Evolutionary conservation across 192 early-diverging fungal species (phyloP).

Genomic region (Coemansia sp.): DNA sequence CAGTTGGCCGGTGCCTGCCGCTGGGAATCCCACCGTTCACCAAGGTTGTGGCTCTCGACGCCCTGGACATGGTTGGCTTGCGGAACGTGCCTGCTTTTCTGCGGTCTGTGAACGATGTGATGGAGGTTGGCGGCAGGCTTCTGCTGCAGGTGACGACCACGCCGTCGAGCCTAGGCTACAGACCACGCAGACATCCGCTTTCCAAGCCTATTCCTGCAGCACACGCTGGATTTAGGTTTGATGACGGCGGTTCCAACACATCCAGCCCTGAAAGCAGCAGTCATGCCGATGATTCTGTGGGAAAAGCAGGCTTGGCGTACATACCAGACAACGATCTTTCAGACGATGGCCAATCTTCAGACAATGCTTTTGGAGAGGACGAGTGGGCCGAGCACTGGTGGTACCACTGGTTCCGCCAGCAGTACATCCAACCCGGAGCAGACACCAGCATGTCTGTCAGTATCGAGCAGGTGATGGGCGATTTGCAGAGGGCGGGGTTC

Average conservation of each 20-base stretch:
- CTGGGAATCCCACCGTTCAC: constrained; percentile 47
- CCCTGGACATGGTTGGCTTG: constrained; percentile 37
- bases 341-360: neutral
- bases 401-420: constrained; percentile 55
- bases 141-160: constrained; percentile 48
- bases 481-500: constrained; percentile 49
- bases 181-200: constrained; percentile 5
- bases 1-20: constrained; percentile 32
- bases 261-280: neutral
- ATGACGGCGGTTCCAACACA: neutral
- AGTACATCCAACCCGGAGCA: constrained; percentile 47
- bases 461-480: constrained; percentile 43
- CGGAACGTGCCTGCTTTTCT: constrained; percentile 37
- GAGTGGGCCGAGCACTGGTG: constrained; percentile 53
- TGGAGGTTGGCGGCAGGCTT: constrained; percentile 35
- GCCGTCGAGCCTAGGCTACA: constrained; percentile 40
- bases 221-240: neutral
- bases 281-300: neutral
- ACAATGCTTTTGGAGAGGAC: constrained; percentile 15
- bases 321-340: neutral
- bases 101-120: constrained; percentile 23
- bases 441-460: constrained; percentile 48
- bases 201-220: neutral
- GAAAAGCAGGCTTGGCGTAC: neutral
- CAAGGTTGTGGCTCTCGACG: constrained; percentile 47